These are phyloP conservation scores for Colletotrichum liriopes DNA, from an alignment of 2,329 filamentous ascomycete species.

Conservation along the genomic window DNA sequence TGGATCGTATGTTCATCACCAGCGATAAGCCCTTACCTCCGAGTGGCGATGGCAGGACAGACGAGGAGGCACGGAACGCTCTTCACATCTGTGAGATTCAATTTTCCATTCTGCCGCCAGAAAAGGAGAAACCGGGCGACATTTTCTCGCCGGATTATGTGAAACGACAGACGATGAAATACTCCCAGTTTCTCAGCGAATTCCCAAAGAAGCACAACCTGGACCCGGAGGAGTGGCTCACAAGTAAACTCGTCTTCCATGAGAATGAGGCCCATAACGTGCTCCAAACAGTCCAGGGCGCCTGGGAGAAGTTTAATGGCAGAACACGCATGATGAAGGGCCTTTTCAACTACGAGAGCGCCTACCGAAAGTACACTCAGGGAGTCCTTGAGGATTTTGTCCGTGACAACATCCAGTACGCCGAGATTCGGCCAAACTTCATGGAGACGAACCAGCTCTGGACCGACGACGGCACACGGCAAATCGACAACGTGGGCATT, in stretches of 20 bases:
- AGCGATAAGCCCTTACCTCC: conserved; percentile 66
- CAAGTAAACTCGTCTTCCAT: conserved; percentile 73
- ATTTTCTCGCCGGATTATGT: conserved; percentile 68
- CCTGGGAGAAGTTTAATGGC: conserved; percentile 76
- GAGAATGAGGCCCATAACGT: conserved; percentile 72
- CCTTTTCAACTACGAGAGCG: conserved; percentile 76
- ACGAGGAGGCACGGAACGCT: conserved; percentile 44
- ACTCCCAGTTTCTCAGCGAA: conserved; percentile 57
- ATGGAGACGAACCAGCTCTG: conserved; percentile 75
- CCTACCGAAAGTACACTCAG: conserved; percentile 74
- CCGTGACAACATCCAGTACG: conserved; percentile 78
- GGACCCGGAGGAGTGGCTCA: conserved; percentile 68
- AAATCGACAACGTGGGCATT: conserved; percentile 71
- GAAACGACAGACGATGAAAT: conserved; percentile 61
- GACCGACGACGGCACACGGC: conserved; percentile 66
- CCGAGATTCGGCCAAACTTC: conserved; percentile 80
- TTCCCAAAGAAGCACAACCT: conserved; percentile 50
- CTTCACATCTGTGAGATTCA: conserved; percentile 69
- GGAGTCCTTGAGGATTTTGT: conserved; percentile 74
- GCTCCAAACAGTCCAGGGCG: conserved; percentile 66
- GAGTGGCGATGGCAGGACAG: conserved; percentile 9
- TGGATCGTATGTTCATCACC: conserved; percentile 79
- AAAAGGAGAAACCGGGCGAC: conserved; percentile 55
- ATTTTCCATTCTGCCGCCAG: conserved; percentile 62
- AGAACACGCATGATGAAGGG: conserved; percentile 82